phyloP scores from a whole-genome alignment of 441 rosid genomes.

The Rhodomyrtus psidioides region DNA sequence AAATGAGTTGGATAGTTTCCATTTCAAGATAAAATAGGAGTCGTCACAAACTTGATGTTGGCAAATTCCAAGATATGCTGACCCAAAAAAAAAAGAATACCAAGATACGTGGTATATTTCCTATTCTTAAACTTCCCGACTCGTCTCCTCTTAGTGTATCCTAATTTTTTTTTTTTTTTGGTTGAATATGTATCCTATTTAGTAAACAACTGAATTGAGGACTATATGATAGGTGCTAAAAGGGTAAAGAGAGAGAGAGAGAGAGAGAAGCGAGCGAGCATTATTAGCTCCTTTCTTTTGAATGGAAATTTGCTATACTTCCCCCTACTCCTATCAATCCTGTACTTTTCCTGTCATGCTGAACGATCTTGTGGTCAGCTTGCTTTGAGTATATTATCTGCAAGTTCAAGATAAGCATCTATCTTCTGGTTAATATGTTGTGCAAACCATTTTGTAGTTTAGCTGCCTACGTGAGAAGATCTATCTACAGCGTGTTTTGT shows the following conservation, averaged over 20 bases:
- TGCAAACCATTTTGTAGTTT: background rate
- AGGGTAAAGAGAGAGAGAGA: too few species aligned
- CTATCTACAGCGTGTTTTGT: background rate
- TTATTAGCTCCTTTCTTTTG: background rate
- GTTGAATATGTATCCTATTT: background rate
- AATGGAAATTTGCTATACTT: background rate
- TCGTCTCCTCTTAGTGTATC: background rate
- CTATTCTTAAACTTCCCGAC: background rate
- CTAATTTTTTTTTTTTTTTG: background rate
- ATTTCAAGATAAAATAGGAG: background rate
- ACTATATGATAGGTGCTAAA: background rate
- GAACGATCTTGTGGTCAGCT: background rate
- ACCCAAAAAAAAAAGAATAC: background rate
- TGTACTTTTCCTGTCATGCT: background rate
- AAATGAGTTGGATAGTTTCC: background rate
- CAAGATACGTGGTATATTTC: background rate
- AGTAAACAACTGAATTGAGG: background rate
- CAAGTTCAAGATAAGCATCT: background rate
- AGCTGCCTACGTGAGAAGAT: background rate
- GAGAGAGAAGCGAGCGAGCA: background rate
- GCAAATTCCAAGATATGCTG: background rate
- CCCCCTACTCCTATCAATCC: background rate
- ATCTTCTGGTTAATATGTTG: background rate
- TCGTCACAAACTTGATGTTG: background rate
- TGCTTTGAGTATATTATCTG: background rate